Evolutionary conservation across 2,329 filamentous ascomycete genomes (phyloP).

Genomic region (Epichloe sylvatica): DNA sequence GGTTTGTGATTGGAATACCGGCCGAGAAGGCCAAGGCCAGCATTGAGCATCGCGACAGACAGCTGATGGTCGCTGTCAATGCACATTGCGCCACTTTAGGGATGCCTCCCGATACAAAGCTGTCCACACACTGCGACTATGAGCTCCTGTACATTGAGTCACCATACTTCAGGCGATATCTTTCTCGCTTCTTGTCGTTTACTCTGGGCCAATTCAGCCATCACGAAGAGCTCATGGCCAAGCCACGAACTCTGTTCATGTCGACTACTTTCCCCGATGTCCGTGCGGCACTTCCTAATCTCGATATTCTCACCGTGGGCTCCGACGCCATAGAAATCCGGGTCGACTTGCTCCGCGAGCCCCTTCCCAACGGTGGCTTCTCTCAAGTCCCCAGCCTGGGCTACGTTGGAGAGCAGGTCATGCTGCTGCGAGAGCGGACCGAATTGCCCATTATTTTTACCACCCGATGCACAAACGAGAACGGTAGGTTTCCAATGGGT

Average conservation of each 20-base stretch:
- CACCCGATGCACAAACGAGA: slow-evolving; percentile 66
- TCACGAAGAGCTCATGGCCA: slow-evolving; percentile 63
- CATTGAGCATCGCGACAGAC: slow-evolving; percentile 42
- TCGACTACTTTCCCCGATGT: slow-evolving; percentile 84
- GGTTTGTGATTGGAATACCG: slow-evolving; percentile 54
- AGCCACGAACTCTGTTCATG: slow-evolving; percentile 68
- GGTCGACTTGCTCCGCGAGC: slow-evolving; percentile 68
- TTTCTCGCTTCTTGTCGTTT: slow-evolving; percentile 67
- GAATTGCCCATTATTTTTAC: slow-evolving; percentile 87
- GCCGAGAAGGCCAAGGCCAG: slow-evolving; percentile 42
- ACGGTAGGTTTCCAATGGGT: slow-evolving; percentile 74
- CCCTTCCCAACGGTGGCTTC: slow-evolving; percentile 45
- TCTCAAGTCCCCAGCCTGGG: slow-evolving; percentile 60
- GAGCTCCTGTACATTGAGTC: slow-evolving; percentile 70
- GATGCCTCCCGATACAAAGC: slow-evolving; percentile 50
- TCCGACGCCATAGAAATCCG: slow-evolving; percentile 76
- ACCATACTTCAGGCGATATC: slow-evolving; percentile 58
- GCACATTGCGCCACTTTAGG: slow-evolving; percentile 61
- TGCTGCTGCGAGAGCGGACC: slow-evolving; percentile 68
- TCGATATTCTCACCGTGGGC: slow-evolving; percentile 77
- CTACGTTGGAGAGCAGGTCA: slow-evolving; percentile 77
- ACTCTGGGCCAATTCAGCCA: slow-evolving; percentile 66
- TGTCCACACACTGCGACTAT: slow-evolving; percentile 63
- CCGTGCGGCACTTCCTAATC: slow-evolving; percentile 64
- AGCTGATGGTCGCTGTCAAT: slow-evolving; percentile 55